phyloP scores from a whole-genome alignment of 257 asterid genomes.

The Solanum corneliomulleri region DNA sequence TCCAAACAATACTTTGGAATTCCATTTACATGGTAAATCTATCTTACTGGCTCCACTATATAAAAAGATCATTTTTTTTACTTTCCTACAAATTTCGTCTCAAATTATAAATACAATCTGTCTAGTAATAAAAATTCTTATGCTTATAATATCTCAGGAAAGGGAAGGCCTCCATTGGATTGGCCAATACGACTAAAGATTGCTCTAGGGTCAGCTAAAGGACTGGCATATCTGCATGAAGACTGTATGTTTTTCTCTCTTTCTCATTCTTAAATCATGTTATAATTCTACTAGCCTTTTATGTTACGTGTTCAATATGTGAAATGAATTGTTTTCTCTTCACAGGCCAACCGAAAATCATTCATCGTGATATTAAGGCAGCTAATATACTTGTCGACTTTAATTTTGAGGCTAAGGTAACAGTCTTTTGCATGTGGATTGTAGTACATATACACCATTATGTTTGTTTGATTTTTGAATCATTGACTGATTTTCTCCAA shows the following conservation, averaged over 20 bases:
- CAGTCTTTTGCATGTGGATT: not conserved
- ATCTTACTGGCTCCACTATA: not conserved
- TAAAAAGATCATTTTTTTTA: too few relatives aligned
- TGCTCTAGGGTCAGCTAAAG: slow-evolving; percentile 47
- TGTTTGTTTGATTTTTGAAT: not conserved
- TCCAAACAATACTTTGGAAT: slow-evolving; percentile 67
- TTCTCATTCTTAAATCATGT: not conserved
- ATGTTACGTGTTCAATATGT: not conserved
- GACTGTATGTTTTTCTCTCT: slow-evolving; percentile 23
- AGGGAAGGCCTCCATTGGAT: slow-evolving; percentile 35
- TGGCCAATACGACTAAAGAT: slow-evolving; percentile 31
- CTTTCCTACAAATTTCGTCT: not conserved
- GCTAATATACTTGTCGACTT: slow-evolving; percentile 78
- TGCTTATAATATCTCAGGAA: slow-evolving; percentile 8
- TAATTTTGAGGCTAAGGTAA: slow-evolving; percentile 83
- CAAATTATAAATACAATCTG: not conserved
- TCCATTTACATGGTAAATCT: slow-evolving; percentile 65
- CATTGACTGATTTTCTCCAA: not conserved
- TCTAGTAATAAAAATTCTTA: not conserved
- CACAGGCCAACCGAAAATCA: slow-evolving; percentile 86
- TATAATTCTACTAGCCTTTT: not conserved
- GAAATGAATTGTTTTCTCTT: not conserved
- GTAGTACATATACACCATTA: not conserved
- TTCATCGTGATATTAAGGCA: slow-evolving; percentile 91
- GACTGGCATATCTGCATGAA: slow-evolving; percentile 45